Evolutionary conservation across 768 basidiomycete genomes (phyloP).

Genomic region (Lentinula guzmanii): DNA sequence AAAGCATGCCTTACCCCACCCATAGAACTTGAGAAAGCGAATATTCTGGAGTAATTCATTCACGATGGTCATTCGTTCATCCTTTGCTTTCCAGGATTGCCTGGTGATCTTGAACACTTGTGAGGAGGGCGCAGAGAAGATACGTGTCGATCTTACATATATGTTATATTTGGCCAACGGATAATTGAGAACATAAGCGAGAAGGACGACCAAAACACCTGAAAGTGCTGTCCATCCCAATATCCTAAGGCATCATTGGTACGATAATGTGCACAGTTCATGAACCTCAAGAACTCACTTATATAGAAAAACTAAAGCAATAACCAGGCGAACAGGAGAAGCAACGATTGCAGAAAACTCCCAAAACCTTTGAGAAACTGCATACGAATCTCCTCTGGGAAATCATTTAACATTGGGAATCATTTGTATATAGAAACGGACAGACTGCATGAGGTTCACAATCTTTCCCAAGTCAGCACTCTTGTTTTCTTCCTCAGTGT

Average conservation of each 20-base stretch:
- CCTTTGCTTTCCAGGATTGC: slow-evolving; percentile 56
- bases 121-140: not conserved
- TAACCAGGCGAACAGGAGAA: slow-evolving; percentile 56
- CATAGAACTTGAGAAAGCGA: slow-evolving; percentile 69
- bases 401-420: not conserved
- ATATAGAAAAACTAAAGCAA: slow-evolving; percentile 69
- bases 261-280: not conserved
- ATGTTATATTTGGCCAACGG: slow-evolving; percentile 65
- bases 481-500: slow-evolving; percentile 28
- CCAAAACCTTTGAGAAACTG: slow-evolving; percentile 70
- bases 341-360: slow-evolving; percentile 60
- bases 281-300: slow-evolving; percentile 34
- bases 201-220: slow-evolving; percentile 58
- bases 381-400: slow-evolving; percentile 61
- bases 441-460: slow-evolving; percentile 68
- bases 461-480: slow-evolving; percentile 65
- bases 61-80: slow-evolving; percentile 62
- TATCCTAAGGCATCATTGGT: slow-evolving; percentile 33
- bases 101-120: slow-evolving; percentile 40
- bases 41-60: slow-evolving; percentile 76
- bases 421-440: not conserved
- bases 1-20: slow-evolving; percentile 48
- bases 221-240: slow-evolving; percentile 76
- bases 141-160: slow-evolving; percentile 32
- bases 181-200: slow-evolving; percentile 60